Evolutionary conservation across 78 protist genomes (phyloP).

Genomic region (Speleostelium caveatum): DNA sequence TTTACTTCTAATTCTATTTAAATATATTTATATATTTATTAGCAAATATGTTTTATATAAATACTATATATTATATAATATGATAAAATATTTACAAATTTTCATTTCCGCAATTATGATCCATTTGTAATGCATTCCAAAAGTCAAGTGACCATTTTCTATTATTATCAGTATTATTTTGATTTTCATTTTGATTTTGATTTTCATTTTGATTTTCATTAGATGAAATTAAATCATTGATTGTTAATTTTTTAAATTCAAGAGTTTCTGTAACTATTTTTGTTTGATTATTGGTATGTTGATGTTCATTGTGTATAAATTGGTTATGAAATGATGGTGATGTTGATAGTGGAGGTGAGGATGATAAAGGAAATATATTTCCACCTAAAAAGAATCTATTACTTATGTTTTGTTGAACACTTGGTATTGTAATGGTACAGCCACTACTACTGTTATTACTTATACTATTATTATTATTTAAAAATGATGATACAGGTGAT

Average conservation of each 20-base stretch:
- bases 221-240: no score
- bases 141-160: slow-evolving; percentile 67
- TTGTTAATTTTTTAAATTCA: no score
- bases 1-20: slow-evolving; percentile 42
- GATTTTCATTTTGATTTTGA: no score
- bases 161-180: not conserved
- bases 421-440: not conserved
- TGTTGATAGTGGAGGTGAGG: not conserved
- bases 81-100: slow-evolving; percentile 69
- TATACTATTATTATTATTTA: not conserved
- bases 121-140: slow-evolving; percentile 71
- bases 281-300: not conserved
- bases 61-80: not conserved
- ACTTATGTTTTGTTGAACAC: no score
- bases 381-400: not conserved
- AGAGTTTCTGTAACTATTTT: not conserved
- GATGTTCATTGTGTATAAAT: no score
- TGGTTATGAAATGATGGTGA: not conserved
- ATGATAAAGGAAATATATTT: not conserved
- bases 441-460: not conserved
- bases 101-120: slow-evolving; percentile 48
- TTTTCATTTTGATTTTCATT: not conserved
- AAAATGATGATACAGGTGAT: no score
- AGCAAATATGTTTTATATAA: not conserved
- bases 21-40: not conserved